Evolutionary conservation across 495 filamentous ascomycete genomes (phyloP).

Genomic region (Aspergillus affinis): DNA sequence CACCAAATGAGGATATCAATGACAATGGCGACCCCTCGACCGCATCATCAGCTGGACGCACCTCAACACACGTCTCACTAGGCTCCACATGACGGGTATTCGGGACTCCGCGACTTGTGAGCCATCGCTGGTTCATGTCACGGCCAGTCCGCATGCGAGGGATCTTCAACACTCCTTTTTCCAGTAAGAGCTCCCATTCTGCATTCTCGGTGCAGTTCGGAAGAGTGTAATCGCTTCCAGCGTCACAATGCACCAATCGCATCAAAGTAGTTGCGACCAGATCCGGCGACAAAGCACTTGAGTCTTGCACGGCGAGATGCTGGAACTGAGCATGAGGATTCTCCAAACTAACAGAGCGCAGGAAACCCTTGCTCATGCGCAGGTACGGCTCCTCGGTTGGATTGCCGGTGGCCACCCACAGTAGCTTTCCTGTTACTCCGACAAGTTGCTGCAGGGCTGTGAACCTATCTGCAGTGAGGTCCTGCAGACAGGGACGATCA

Average conservation of each 20-base stretch:
- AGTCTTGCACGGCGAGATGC: not conserved
- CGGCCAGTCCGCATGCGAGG: constrained; percentile 1
- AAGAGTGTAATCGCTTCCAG: not conserved
- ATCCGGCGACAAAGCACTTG: not conserved
- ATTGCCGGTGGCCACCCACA: constrained; percentile 15
- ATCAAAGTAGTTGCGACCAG: not conserved
- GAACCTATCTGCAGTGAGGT: not conserved
- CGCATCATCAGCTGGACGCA: not conserved
- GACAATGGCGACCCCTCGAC: not conserved
- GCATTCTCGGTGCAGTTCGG: not conserved
- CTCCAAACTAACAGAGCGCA: constrained; percentile 4
- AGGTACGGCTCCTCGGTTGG: constrained; percentile 7
- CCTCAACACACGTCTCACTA: not conserved
- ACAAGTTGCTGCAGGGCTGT: not conserved
- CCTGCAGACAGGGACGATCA: not conserved
- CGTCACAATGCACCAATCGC: not conserved
- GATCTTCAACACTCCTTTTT: constrained; percentile 3
- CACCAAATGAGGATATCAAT: not conserved
- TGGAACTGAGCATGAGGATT: not conserved
- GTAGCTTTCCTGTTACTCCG: not conserved
- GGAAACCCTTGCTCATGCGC: constrained; percentile 10
- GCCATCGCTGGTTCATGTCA: constrained; percentile 6
- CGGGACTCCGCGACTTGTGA: not conserved
- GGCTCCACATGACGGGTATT: not conserved
- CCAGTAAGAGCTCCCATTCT: not conserved